Evolutionary conservation across 495 filamentous ascomycete species (phyloP).

Genomic region (Cladorrhinum samala): DNA sequence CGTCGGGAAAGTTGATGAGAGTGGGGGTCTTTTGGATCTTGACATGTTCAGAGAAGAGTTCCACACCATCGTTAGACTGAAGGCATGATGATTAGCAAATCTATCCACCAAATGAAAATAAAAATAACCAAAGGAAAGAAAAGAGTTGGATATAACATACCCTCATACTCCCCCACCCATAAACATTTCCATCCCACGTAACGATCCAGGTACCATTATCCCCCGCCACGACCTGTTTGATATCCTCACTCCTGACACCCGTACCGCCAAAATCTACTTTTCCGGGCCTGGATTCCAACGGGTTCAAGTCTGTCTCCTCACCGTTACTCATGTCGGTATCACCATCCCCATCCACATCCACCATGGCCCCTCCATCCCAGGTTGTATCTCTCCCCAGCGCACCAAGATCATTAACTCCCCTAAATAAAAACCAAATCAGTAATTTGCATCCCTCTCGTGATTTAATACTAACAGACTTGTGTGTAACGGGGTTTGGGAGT

Average conservation of each 20-base stretch:
- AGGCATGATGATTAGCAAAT: not conserved
- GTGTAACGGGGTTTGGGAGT: not conserved
- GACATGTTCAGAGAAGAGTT: not conserved
- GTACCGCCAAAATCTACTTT: not conserved
- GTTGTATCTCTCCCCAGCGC: constrained; percentile 1
- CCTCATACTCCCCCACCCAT: not conserved
- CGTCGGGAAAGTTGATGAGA: not conserved
- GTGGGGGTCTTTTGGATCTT: not conserved
- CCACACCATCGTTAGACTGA: not conserved
- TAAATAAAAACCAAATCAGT: not conserved
- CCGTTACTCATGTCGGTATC: not conserved
- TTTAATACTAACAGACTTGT: not conserved
- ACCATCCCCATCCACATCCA: not conserved
- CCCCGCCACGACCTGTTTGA: not conserved
- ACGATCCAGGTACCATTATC: not conserved
- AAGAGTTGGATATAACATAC: not conserved
- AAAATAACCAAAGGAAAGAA: not conserved
- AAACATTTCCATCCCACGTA: not conserved
- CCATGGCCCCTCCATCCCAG: not conserved
- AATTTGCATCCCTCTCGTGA: not conserved
- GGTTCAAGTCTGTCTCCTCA: not conserved
- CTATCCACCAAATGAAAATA: not conserved
- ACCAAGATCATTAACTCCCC: constrained; percentile 1
- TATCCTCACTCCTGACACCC: not conserved
- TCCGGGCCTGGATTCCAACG: not conserved